Conservation (phyloP, 257 asterid genomes). For the Scutellaria minor region DNA sequence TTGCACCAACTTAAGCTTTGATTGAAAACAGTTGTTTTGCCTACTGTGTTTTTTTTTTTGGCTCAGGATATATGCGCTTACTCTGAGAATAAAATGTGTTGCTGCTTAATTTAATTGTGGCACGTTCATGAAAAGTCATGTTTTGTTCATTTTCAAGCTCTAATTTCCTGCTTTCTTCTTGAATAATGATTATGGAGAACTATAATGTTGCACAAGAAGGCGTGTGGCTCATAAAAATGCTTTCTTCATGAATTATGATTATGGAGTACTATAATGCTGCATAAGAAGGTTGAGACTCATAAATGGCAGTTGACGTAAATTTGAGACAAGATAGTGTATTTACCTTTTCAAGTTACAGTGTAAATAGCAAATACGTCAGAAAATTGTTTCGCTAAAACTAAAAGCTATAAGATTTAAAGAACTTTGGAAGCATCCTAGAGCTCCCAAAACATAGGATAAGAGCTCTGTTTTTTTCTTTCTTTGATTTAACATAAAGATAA, state of each 20-base stretch:
- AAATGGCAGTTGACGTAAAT: not conserved
- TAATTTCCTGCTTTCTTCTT: not conserved
- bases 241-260: not conserved
- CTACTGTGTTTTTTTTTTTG: slow-evolving; percentile 22
- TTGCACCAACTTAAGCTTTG: slow-evolving; percentile 30
- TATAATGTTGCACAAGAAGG: not conserved
- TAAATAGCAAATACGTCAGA: not conserved
- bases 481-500: too few relatives aligned
- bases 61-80: slow-evolving; percentile 31
- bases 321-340: slow-evolving; percentile 6
- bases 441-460: too few relatives aligned
- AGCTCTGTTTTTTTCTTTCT: too few relatives aligned
- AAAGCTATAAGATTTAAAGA: too few relatives aligned
- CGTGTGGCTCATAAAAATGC: not conserved
- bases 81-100: slow-evolving; percentile 36
- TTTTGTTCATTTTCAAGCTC: not conserved
- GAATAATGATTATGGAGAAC: not conserved
- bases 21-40: slow-evolving; percentile 37
- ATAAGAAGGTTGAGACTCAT: not conserved
- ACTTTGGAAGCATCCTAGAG: not conserved
- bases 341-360: not conserved
- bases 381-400: not conserved
- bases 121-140: not conserved
- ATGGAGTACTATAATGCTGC: slow-evolving; percentile 1
- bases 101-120: slow-evolving; percentile 21